Evolutionary conservation across 306 rosid species (phyloP), one percentile per base, ranked within the genome.

Genomic region (Vigna trinervia): DNA sequence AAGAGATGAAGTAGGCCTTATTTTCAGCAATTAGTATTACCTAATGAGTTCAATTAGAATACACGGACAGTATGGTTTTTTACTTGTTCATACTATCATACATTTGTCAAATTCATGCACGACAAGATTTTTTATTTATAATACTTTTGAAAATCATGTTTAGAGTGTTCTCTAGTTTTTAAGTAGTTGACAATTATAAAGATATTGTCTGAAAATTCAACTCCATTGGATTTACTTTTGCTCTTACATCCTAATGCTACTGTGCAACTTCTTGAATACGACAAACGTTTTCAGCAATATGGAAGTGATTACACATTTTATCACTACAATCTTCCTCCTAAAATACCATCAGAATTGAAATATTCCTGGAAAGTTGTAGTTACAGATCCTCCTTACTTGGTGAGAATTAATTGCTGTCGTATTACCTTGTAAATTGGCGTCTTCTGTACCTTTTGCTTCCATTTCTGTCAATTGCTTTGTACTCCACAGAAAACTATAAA

Each of bases 371-470:
- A 76, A 71, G 78, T 94, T 77, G 86, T 94, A 3, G 83, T 92
- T 71, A 97, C 92, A 0, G 97, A 94, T 67, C 98, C 97, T 86
- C 98, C 98, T 75, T 94, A 94, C 76, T 78, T 94, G 97, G 98
- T 94, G 76, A 91, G 95, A 70, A 45, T 66, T 68, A 17, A 17
- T 17, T 17, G 19, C 19, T 17, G 19, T 17, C 19, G 19, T 17
- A 17, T 17, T 17, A 17, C 19, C 19, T 17, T 17, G 19, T 17
- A 17, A 17, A 17, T 17, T 17, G 19, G 19, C 19, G 19, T 17
- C 19, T 17, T 17, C 19, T 17, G 19, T 17, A 17, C 19, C 19
- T 17, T 17, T 17, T 17, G 19, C 19, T 17, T 17, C 19, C 19
- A 17, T 17, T 17, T 17, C 19, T 17, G 19, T 17, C 19, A 17